Percentiles rank a stretch among this genome's conserved stretches.
Conservation (phyloP, 1,139 yeast species). For the Yamadazyma conglobata region DNA sequence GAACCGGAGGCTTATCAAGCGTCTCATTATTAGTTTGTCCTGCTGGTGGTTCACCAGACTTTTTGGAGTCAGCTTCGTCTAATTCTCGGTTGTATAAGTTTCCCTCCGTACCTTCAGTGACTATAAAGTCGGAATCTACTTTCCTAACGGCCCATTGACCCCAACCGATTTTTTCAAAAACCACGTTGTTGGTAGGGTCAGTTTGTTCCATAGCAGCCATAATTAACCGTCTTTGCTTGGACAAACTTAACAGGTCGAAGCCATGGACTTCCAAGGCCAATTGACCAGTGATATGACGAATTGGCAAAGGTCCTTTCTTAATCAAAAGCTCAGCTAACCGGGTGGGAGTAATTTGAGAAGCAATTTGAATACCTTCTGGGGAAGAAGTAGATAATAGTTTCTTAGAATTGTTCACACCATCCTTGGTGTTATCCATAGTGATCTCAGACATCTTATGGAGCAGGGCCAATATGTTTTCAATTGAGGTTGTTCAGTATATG, state of each 20-base stretch:
- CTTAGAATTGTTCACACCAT: too few relatives aligned
- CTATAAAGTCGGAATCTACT: constrained; percentile 49
- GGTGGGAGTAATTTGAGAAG: constrained; percentile 79
- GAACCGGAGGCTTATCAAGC: too few relatives aligned
- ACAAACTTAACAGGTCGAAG: constrained; percentile 74
- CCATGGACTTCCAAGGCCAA: constrained; percentile 72
- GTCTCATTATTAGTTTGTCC: neutral
- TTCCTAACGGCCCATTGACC: constrained; percentile 92
- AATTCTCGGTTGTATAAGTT: constrained; percentile 14
- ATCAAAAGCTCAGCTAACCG: constrained; percentile 67
- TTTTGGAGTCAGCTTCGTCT: constrained; percentile 17
- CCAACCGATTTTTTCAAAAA: constrained; percentile 95
- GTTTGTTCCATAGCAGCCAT: constrained; percentile 78
- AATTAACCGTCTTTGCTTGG: constrained; percentile 85
- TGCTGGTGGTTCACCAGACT: neutral
- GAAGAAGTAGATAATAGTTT: constrained; percentile 68
- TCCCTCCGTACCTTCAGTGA: constrained; percentile 41
- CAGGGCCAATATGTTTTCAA: neutral
- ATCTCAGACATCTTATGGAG: too few relatives aligned
- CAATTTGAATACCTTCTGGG: constrained; percentile 86
- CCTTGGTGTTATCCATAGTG: constrained; percentile 1
- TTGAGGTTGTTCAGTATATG: neutral
- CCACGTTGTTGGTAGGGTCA: constrained; percentile 57
- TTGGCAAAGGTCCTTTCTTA: constrained; percentile 83
- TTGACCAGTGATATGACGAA: constrained; percentile 82